Base-by-base conservation (phyloP, 31 red algal species). In the Endocladia muricata region DNA sequence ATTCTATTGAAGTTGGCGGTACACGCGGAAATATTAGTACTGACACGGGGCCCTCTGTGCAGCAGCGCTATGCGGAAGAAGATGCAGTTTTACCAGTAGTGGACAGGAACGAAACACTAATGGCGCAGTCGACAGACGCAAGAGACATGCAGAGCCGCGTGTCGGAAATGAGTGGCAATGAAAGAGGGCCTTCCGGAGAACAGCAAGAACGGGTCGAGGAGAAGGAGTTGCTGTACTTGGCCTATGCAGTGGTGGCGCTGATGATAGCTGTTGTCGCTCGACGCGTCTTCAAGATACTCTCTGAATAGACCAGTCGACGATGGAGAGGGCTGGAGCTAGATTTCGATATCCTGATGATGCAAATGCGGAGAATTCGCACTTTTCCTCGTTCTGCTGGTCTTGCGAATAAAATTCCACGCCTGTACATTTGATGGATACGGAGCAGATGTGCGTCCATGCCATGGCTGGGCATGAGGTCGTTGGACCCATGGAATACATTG, bases 261-360 rank as follows among this genome's bases (percentile, higher is more conserved):
- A 85, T 91, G 68, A 3, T 91, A 2, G 79, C 81, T 56, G 68
- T 91, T 5, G 71, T 91, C 19, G 70, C 49, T n/a, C 73, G 88
- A 26, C 88, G 88, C 25, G 62, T 79, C 33, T 4, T 91, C 37
- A 78, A 79, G 41, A 78, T 82, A 26, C 37, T 77, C 31, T 38
- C 70, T 13, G 60, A 74, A 51, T 85, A n/a, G n/a, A n/a, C n/a
- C n/a, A n/a, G n/a, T n/a, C n/a, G n/a, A n/a, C n/a, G n/a, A n/a
- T n/a, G n/a, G n/a, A n/a, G n/a, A n/a, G n/a, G n/a, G n/a, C n/a
- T n/a, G n/a, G n/a, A n/a, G n/a, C n/a, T n/a, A n/a, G n/a, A n/a
- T n/a, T n/a, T n/a, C n/a, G n/a, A n/a, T n/a, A n/a, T n/a, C n/a
- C n/a, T n/a, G n/a, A n/a, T n/a, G n/a, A n/a, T n/a, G n/a, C n/a